Base-by-base conservation (phyloP, 768 basidiomycete genomes). In the Termitomyces sp. region DNA sequence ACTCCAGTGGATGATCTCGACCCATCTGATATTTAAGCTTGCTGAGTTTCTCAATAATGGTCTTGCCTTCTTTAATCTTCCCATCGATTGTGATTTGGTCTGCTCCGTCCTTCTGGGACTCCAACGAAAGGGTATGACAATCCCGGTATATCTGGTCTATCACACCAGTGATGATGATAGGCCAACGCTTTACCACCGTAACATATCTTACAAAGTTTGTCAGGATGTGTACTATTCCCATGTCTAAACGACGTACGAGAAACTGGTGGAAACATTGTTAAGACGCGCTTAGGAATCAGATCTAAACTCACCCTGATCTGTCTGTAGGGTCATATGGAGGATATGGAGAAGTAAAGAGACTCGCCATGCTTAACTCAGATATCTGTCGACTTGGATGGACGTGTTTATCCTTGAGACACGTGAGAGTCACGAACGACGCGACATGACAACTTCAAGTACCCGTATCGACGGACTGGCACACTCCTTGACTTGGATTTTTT, bases 11-110 rank as follows among this genome's bases (percentile, higher is more conserved):
- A 50, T 80, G 80, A 68, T 96, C 87, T 58, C 88, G 77, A 0
- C 82, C 85, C 89, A 97, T 95, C 64, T 87, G 83, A 70, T 93
- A 90, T 71, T 96, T 98, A 57, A 98, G 71, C 66, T 81, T 80
- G 63, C 85, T 83, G 47, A 90, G 74, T 64, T 80, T 76, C 55
- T 81, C 77, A 52, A 98, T 93, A 57, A 97, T 83, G 14, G 62
- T 72, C 64, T 86, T 90, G 1, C 90, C 93, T 66, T 97, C 91
- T n/a, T 69, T 68, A 40, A 93, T 71, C 68, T 76, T 79, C 56
- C 65, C 71, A 14, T 75, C 67, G 12, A 75, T 63, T 41, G 55
- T 58, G 14, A 58, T 54, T 22, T 56, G 57, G 41, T 63, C 59
- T 21, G 62, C 61, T 42, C 60, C 64, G 34, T 62, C 55, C 12